Evolutionary conservation across 2,329 filamentous ascomycete genomes (phyloP).

Genomic region (Penicillium sp.): DNA sequence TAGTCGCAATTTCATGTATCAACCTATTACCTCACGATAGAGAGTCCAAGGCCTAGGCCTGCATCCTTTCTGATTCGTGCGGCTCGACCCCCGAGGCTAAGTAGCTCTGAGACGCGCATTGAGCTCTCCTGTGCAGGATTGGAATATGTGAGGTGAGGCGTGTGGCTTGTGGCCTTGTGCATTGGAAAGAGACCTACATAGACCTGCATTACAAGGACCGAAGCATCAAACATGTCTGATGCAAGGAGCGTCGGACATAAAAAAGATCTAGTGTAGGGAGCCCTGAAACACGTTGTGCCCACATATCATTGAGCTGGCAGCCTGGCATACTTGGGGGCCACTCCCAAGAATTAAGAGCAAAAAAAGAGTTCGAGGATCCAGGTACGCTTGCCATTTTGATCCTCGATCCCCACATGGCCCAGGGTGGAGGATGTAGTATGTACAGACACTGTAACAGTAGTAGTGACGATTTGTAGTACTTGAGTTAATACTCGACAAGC

Average conservation of each 20-base stretch:
- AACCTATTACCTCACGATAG: not conserved
- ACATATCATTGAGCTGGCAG: not conserved
- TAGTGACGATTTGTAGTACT: not conserved
- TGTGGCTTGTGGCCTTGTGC: conserved; percentile 6
- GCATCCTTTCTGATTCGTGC: not conserved
- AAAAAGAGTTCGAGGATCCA: conserved; percentile 10
- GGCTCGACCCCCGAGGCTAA: not conserved
- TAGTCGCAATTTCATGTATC: not conserved
- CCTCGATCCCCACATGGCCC: conserved; percentile 12
- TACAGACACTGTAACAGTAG: too few relatives aligned
- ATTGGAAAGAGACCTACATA: conserved; percentile 11
- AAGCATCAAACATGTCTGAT: conserved; percentile 20
- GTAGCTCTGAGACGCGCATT: not conserved
- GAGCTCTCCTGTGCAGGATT: conserved; percentile 2
- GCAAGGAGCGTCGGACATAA: conserved; percentile 16
- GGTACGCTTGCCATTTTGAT: conserved; percentile 5
- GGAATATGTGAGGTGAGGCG: conserved; percentile 19
- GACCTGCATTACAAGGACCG: not conserved
- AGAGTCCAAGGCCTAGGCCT: not conserved
- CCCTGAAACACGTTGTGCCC: not conserved
- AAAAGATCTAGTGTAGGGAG: conserved; percentile 3
- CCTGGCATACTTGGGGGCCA: not conserved
- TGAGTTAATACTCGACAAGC: not conserved
- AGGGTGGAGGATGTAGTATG: not conserved
- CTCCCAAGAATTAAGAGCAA: conserved; percentile 3